Evolutionary conservation across 2,329 filamentous ascomycete species (phyloP), one percentile per base, ranked within the genome.

Genomic region (Colletotrichum karsti): DNA sequence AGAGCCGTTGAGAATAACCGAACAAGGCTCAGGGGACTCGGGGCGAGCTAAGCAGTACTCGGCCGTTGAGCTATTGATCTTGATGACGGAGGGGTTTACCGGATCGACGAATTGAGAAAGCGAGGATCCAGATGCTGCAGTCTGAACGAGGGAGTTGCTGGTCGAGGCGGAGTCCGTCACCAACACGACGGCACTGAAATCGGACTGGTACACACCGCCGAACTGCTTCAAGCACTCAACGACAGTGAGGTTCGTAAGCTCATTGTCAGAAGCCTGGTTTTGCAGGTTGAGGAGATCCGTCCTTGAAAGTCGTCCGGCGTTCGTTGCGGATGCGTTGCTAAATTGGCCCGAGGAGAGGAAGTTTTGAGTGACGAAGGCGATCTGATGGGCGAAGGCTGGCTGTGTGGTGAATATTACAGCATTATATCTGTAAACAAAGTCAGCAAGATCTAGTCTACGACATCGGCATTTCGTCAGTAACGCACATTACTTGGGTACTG

Each of bases 401-500:
- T 79, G 77, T 10, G 80, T 81, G 66, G 80, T 80, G 66, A 82
- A 83, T 51, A 87, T 79, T 77, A 86, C 73, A 67, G 84, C 79
- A 82, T 87, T 86, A 82, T 85, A 87, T 73, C 84, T 85, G 66
- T 20, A 12, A 22, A 18, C 12, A 33, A 22, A 39, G 71, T 76
- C 54, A 76, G 73, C 62, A 33, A 55, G 46, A 2, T 30, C 59
- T 20, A 56, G 69, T 15, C n/a, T 15, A 20, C 39, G 10, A 48
- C 20, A 10, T n/a, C 20, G 24, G 3, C n/a, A 46, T 42, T 44
- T 24, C 24, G 28, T 20, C 26, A 22, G 7, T 35, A 15, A 71
- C 83, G 75, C 73, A 87, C 84, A 87, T 83, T 81, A 87, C 78
- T 77, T 86, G 84, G 15, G 81, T 80, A 30, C 76, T 70, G 22